Percentiles rank a stretch among this genome's conserved stretches.
phyloP scores from a whole-genome alignment of 495 filamentous ascomycete genomes.

The Podospora didyma region DNA sequence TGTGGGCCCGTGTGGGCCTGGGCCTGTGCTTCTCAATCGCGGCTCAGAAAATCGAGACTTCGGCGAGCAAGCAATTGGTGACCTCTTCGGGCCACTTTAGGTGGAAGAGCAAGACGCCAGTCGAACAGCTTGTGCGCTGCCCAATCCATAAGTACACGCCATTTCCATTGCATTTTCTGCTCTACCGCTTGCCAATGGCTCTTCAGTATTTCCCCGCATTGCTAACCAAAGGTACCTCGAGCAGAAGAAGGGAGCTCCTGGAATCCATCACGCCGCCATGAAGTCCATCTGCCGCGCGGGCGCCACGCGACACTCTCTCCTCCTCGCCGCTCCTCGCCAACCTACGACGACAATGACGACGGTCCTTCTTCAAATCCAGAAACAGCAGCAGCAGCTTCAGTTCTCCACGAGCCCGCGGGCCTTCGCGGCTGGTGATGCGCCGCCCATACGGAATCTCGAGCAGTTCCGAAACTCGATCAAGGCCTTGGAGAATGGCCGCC shows the following conservation, averaged over 20 bases:
- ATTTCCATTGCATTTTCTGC: no score
- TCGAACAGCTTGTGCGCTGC: not conserved
- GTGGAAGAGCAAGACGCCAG: no score
- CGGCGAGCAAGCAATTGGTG: no score
- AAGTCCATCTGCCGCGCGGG: slow-evolving; percentile 18
- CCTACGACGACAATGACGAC: not conserved
- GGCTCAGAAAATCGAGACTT: no score
- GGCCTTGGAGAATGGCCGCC: no score
- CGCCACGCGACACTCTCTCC: not conserved
- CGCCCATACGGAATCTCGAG: not conserved
- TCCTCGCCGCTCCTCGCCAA: not conserved
- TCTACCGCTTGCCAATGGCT: no score
- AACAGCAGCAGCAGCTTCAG: not conserved
- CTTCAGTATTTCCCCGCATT: no score
- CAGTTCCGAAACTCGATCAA: not conserved
- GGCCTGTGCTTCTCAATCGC: no score
- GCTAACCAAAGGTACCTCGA: no score
- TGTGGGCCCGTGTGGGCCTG: no score
- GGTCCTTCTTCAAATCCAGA: not conserved
- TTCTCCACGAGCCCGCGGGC: not conserved
- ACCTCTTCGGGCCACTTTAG: no score
- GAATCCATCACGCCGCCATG: slow-evolving; percentile 20
- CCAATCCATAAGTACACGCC: not conserved
- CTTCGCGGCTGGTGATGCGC: not conserved
- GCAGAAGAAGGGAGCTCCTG: slow-evolving; percentile 1